These are phyloP conservation scores for Leavenworthia alabamica DNA, from an alignment of 345 rosid genomes.

Conservation along the genomic window DNA sequence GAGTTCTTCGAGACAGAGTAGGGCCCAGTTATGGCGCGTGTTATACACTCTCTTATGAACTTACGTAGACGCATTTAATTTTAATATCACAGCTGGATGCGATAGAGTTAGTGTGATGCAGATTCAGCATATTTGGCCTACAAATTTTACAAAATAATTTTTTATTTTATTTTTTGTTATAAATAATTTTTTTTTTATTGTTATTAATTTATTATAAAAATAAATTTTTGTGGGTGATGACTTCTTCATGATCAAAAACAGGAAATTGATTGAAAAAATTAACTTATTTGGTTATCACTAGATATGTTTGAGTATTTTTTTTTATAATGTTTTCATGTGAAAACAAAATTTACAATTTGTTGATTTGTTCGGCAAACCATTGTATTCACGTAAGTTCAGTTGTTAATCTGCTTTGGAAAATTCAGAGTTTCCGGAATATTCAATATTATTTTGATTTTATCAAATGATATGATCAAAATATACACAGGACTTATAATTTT, in stretches of 20 bases:
- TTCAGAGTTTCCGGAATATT: neutral
- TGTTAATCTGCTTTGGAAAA: neutral
- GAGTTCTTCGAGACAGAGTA: neutral
- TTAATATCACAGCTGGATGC: conserved; percentile 25
- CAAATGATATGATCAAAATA: too few species aligned
- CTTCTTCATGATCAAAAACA: too few species aligned
- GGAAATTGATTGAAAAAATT: neutral
- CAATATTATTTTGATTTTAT: too few species aligned
- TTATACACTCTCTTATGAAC: conserved; percentile 5
- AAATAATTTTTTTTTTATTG: too few species aligned
- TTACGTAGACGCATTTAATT: conserved; percentile 27
- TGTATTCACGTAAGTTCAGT: neutral
- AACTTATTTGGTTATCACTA: conserved; percentile 2
- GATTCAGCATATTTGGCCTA: conserved; percentile 4
- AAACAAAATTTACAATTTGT: neutral
- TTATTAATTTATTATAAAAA: too few species aligned
- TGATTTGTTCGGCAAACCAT: neutral
- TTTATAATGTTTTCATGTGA: neutral
- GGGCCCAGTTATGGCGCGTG: conserved; percentile 19
- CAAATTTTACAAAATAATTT: too few species aligned
- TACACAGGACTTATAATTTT: too few species aligned
- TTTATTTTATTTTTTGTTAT: too few species aligned
- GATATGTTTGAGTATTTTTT: neutral
- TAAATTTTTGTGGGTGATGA: too few species aligned
- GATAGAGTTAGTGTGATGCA: conserved; percentile 15